These are phyloP conservation scores for Globisporangium middletonii DNA, from an alignment of 352 stramenopile species.

Conservation along the genomic window DNA sequence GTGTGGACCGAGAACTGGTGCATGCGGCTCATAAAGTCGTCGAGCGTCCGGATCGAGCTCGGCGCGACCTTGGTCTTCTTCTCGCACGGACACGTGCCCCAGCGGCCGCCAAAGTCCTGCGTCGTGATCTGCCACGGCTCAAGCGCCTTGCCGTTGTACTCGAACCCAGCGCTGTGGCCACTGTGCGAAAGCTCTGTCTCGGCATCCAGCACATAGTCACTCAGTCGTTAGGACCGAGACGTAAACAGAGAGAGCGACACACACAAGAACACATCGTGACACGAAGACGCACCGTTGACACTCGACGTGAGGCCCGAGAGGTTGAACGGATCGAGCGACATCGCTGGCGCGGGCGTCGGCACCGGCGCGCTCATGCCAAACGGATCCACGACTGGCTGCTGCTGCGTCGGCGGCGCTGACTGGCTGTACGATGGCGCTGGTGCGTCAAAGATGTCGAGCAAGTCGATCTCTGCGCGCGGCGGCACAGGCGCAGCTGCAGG, in stretches of 20 bases:
- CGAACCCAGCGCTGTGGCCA: constrained; percentile 36
- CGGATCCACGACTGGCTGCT: constrained; percentile 37
- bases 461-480: constrained; percentile 64
- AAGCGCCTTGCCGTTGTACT: constrained; percentile 74
- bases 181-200: constrained; percentile 27
- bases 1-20: constrained; percentile 76
- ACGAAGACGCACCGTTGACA: constrained; percentile 47
- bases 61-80: constrained; percentile 83
- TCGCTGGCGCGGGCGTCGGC: constrained; percentile 15
- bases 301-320: constrained; percentile 60
- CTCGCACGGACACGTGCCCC: constrained; percentile 76
- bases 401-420: constrained; percentile 16
- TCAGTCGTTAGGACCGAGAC: not conserved
- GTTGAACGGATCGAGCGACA: constrained; percentile 68
- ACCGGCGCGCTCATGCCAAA: constrained; percentile 51
- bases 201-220: not conserved
- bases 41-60: constrained; percentile 70
- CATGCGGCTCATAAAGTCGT: constrained; percentile 81
- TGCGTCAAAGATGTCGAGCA: constrained; percentile 83
- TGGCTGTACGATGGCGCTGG: constrained; percentile 23
- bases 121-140: constrained; percentile 86
- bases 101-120: constrained; percentile 81
- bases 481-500: constrained; percentile 23
- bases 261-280: not conserved
- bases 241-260: not conserved